Evolutionary conservation across 768 basidiomycete species (phyloP).

Genomic region (Sporobolomyces pararoseus): DNA sequence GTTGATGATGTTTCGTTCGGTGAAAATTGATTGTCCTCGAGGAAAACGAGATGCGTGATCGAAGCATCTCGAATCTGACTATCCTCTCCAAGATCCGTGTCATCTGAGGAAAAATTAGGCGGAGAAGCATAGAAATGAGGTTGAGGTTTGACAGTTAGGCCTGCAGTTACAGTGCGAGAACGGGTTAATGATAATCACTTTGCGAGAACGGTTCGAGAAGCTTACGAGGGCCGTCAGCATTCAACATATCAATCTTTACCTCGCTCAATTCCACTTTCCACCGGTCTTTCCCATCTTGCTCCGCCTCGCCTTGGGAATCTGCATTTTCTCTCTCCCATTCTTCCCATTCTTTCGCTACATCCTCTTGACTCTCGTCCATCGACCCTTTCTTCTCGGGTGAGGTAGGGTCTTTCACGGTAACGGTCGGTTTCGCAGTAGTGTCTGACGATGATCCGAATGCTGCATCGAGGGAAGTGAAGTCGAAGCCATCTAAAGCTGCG

Average conservation of each 20-base stretch:
- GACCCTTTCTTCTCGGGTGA: not conserved
- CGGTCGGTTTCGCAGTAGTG: not conserved
- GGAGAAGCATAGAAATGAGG: conserved; percentile 18
- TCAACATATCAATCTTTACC: conserved; percentile 31
- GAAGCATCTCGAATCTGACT: not conserved
- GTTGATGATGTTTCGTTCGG: not conserved
- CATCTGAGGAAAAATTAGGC: not conserved
- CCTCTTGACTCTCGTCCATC: not conserved
- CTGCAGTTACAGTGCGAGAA: too few relatives aligned
- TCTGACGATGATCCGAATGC: conserved; percentile 19
- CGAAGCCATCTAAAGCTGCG: conserved; percentile 10
- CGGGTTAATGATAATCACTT: too few relatives aligned
- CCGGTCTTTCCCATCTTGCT: not conserved
- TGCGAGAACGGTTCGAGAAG: too few relatives aligned
- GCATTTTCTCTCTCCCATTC: not conserved
- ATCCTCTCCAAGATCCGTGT: not conserved
- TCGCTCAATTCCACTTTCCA: conserved; percentile 30
- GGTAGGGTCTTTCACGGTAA: not conserved
- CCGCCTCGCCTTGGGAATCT: not conserved
- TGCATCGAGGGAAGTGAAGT: conserved; percentile 35
- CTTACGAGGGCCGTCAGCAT: conserved; percentile 23
- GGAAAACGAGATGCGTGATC: conserved; percentile 31
- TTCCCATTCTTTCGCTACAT: not conserved
- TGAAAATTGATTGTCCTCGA: conserved; percentile 28
- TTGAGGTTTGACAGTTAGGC: conserved; percentile 32